Evolutionary conservation across 495 filamentous ascomycete species (phyloP), one percentile per base, ranked within the genome.

Genomic region (Trichoderma virens): DNA sequence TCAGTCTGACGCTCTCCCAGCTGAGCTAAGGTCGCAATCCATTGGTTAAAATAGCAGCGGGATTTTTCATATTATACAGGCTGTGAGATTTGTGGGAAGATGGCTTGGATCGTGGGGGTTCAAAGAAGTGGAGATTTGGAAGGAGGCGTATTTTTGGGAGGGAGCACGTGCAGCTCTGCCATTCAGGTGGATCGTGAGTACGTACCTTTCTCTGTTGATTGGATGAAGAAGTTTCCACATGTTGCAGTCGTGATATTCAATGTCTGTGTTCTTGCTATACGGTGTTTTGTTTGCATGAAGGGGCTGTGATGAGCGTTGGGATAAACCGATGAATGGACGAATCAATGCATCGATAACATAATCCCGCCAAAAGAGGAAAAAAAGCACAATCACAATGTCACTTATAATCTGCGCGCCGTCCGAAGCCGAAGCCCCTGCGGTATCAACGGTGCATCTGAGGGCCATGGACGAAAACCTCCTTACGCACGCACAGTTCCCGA

Each of bases 401-500:
- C 23, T 56, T 30, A 28, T 30, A 9, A 30, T 56, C 11, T 56
- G 51, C 51, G 30, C 51, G 51, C 51, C 51, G 3, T 56, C 47
- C 14, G 54, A 31, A 16, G 65, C 39, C 20, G 75, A 78, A 64
- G 77, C 73, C n/a, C 59, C 69, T n/a, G 69, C 72, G 38, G 78
- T 82, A 60, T 76, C 76, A 8, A 69, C 68, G 31, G 73, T 80
- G 39, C 78, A 80, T 45, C 66, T 78, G 28, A 62, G 67, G n/a
- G 77, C 79, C 32, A 80, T 82, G 71, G 68, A 72, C 43, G 51
- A 69, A 54, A 80, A 80, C 60, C 65, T 64, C 7, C 64, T 80
- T 32, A 69, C 80, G 5, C 72, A 75, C 66, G 74, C 69, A 0
- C 79, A 82, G 60, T 82, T 80, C 60, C 75, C 79, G 11, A 75